Conservation (phyloP, 768 basidiomycete genomes). For the Tulasnella sp. region DNA sequence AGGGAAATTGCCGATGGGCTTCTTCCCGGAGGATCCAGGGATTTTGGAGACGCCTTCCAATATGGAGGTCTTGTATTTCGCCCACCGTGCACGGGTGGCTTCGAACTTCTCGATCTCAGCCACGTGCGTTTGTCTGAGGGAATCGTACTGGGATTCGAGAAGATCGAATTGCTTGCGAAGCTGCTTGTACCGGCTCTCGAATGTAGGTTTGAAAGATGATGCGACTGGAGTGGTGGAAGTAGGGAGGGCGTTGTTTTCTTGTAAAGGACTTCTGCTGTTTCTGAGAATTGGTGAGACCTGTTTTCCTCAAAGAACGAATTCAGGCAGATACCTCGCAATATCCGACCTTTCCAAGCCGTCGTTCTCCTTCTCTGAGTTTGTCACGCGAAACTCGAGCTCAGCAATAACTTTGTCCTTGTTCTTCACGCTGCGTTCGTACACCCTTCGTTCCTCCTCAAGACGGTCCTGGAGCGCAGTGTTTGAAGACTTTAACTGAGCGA, state of each 20-base stretch:
- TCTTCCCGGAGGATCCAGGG: background rate
- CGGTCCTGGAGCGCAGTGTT: background rate
- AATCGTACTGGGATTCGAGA: background rate
- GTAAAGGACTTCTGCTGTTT: background rate
- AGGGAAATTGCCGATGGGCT: background rate
- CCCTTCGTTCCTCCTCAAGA: background rate
- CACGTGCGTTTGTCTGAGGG: background rate
- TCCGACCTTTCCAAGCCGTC: background rate
- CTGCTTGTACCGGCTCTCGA: slow-evolving; percentile 1
- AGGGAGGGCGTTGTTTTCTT: background rate
- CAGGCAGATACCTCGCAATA: too few species aligned
- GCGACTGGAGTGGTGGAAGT: background rate
- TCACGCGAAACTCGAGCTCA: background rate
- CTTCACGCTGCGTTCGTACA: background rate
- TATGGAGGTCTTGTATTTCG: background rate
- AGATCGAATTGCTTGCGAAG: background rate
- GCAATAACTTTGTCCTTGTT: background rate
- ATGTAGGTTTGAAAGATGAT: background rate
- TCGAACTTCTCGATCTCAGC: background rate
- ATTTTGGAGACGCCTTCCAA: background rate
- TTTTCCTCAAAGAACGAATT: too few species aligned
- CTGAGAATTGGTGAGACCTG: too few species aligned
- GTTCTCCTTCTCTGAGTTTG: background rate
- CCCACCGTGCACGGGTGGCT: background rate
- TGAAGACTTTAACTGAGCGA: background rate